phyloP scores from a whole-genome alignment of 2,329 filamentous ascomycete species.

The Claviceps africana region DNA sequence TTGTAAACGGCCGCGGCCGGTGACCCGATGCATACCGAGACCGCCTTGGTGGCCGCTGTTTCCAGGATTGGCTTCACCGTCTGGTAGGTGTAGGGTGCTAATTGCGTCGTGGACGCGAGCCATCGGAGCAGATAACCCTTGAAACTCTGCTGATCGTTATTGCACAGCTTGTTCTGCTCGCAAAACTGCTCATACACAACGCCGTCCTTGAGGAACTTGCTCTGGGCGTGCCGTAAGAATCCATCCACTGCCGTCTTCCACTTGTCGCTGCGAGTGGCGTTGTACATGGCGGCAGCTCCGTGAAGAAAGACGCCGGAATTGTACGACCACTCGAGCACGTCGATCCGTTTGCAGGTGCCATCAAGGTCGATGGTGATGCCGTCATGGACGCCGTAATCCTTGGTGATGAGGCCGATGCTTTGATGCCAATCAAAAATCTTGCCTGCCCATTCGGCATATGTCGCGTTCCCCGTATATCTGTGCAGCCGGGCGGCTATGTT shows the following conservation, averaged over 20 bases:
- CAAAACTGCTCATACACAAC: conserved; percentile 55
- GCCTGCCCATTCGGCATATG: conserved; percentile 64
- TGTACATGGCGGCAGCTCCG: conserved; percentile 47
- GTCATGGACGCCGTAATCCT: conserved; percentile 41
- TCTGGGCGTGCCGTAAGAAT: conserved; percentile 35
- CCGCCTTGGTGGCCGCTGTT: conserved; percentile 38
- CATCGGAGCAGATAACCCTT: conserved; percentile 63
- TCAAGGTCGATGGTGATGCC: conserved; percentile 24
- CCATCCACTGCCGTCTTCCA: conserved; percentile 48
- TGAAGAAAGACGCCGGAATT: conserved; percentile 54
- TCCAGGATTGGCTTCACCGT: conserved; percentile 37
- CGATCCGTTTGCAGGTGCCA: conserved; percentile 35
- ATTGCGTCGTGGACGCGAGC: conserved; percentile 39
- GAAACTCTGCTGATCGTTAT: conserved; percentile 60
- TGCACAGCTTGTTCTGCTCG: conserved; percentile 46
- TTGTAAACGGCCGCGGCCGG: conserved; percentile 27
- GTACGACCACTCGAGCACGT: conserved; percentile 53
- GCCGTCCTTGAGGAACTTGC: conserved; percentile 38
- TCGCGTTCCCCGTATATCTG: conserved; percentile 64
- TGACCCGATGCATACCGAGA: conserved; percentile 32
- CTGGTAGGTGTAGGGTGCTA: conserved; percentile 38
- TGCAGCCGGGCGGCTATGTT: conserved; percentile 58
- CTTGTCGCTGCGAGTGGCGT: conserved; percentile 35
- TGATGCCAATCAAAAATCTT: conserved; percentile 55
- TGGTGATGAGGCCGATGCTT: conserved; percentile 40